Evolutionary conservation across 345 rosid genomes (phyloP).

Genomic region (Euphorbia pulcherrima): DNA sequence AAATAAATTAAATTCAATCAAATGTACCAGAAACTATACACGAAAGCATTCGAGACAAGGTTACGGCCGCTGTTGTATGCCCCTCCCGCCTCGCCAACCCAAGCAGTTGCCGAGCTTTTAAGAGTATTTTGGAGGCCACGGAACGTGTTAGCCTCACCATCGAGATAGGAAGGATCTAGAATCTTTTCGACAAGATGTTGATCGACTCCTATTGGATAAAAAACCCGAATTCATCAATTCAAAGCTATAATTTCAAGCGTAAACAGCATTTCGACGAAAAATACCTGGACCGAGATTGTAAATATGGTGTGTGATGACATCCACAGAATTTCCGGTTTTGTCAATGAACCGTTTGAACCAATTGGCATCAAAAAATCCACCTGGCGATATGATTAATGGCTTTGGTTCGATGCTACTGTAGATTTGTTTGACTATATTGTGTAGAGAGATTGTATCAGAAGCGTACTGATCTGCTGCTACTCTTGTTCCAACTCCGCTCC

Average conservation of each 20-base stretch:
- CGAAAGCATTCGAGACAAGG: constrained; percentile 78
- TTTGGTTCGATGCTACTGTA: constrained; percentile 43
- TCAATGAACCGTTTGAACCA: constrained; percentile 66
- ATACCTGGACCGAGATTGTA: constrained; percentile 96
- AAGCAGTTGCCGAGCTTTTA: constrained; percentile 51
- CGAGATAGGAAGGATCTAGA: constrained; percentile 66
- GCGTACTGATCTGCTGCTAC: constrained; percentile 74
- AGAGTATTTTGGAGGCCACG: constrained; percentile 46
- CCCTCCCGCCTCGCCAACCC: constrained; percentile 98
- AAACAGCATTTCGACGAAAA: constrained; percentile 1
- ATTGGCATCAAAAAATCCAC: constrained; percentile 68
- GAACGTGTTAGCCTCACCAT: constrained; percentile 50
- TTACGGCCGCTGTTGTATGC: constrained; percentile 89
- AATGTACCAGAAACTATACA: constrained; percentile 82
- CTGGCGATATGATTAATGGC: constrained; percentile 77
- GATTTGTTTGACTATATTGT: constrained; percentile 41
- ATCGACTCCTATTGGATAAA: constrained; percentile 57
- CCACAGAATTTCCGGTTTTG: constrained; percentile 44
- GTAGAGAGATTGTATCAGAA: constrained; percentile 53
- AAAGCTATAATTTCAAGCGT: constrained; percentile 9
- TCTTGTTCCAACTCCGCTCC: constrained; percentile 70
- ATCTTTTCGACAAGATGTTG: constrained; percentile 57
- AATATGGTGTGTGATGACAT: constrained; percentile 77
- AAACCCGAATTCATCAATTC: constrained; percentile 10
- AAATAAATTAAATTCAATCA: constrained; percentile 38